Conservation (phyloP, 306 rosid genomes). For the Parietaria judaica region DNA sequence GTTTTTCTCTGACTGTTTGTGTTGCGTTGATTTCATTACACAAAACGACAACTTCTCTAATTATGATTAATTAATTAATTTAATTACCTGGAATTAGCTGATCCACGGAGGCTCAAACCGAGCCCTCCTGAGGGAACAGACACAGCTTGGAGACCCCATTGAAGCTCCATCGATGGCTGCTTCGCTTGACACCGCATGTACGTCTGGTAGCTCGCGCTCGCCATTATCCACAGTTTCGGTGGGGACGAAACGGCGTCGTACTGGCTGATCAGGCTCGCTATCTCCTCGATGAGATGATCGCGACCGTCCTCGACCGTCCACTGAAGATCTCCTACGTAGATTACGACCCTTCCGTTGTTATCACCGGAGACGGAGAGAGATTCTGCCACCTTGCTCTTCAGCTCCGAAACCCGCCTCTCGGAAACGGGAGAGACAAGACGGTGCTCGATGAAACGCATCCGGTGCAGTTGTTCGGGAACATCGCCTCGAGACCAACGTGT, state of each 20-base stretch:
- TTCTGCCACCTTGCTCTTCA: slow-evolving; percentile 38
- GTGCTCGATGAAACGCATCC: slow-evolving; percentile 43
- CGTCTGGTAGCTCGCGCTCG: slow-evolving; percentile 69
- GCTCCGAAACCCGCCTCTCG: slow-evolving; percentile 37
- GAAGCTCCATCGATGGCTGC: slow-evolving; percentile 71
- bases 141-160: slow-evolving; percentile 86
- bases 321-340: slow-evolving; percentile 67
- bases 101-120: slow-evolving; percentile 64
- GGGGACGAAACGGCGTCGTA: slow-evolving; percentile 11
- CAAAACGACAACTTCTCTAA: neutral
- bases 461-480: slow-evolving; percentile 59
- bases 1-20: too few species aligned
- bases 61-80: too few species aligned
- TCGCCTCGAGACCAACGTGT: slow-evolving; percentile 55
- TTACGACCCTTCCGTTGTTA: slow-evolving; percentile 37
- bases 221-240: slow-evolving; percentile 64
- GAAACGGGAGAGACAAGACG: slow-evolving; percentile 37
- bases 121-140: slow-evolving; percentile 81
- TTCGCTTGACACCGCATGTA: slow-evolving; percentile 82
- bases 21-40: neutral
- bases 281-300: slow-evolving; percentile 55
- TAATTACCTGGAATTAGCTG: slow-evolving; percentile 41
- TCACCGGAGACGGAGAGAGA: neutral
- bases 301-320: slow-evolving; percentile 47
- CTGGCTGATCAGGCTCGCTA: slow-evolving; percentile 46